These are phyloP conservation scores for Taiwanofungus camphoratus DNA, from an alignment of 1,284 basidiomycete species.

Conservation along the genomic window DNA sequence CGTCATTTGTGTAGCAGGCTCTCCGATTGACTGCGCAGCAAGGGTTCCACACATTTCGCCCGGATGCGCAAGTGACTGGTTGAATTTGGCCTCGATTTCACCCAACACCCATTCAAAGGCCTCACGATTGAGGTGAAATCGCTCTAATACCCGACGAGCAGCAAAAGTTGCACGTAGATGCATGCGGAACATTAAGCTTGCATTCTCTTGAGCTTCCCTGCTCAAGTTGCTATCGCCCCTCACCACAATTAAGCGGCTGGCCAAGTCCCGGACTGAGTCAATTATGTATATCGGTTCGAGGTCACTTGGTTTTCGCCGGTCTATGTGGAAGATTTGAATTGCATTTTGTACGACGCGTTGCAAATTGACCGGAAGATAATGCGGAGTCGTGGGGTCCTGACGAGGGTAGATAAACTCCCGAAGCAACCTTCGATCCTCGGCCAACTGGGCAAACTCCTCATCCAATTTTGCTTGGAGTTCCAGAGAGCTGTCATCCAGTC, in stretches of 20 bases:
- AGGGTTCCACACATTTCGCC: slow-evolving; percentile 99
- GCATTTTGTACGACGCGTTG: slow-evolving; percentile 95
- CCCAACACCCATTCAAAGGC: slow-evolving; percentile 98
- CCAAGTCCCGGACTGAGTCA: slow-evolving; percentile 68
- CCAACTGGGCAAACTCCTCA: slow-evolving; percentile 78
- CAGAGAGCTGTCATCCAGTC: slow-evolving; percentile 86
- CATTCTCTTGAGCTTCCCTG: slow-evolving; percentile 79
- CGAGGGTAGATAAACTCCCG: slow-evolving; percentile 85
- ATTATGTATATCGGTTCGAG: slow-evolving; percentile 87
- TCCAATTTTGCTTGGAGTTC: slow-evolving; percentile 90
- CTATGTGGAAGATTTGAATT: slow-evolving; percentile 96
- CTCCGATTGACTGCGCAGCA: slow-evolving; percentile 97
- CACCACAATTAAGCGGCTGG: slow-evolving; percentile 75
- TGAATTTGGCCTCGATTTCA: slow-evolving; percentile 94
- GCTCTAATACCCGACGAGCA: slow-evolving; percentile 78
- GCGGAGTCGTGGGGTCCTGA: slow-evolving; percentile 65
- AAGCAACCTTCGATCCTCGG: slow-evolving; percentile 71
- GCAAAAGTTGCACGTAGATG: slow-evolving; percentile 88
- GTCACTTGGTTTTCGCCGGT: slow-evolving; percentile 89
- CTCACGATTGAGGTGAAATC: slow-evolving; percentile 80
- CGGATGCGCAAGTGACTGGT: slow-evolving; percentile 85
- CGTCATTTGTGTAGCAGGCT: slow-evolving; percentile 99
- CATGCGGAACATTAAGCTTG: slow-evolving; percentile 91
- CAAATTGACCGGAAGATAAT: slow-evolving; percentile 90
- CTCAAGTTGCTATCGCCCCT: slow-evolving; percentile 80